Evolutionary conservation across 1,284 basidiomycete genomes (phyloP).

Genomic region (Cutaneotrichosporon dermatis): DNA sequence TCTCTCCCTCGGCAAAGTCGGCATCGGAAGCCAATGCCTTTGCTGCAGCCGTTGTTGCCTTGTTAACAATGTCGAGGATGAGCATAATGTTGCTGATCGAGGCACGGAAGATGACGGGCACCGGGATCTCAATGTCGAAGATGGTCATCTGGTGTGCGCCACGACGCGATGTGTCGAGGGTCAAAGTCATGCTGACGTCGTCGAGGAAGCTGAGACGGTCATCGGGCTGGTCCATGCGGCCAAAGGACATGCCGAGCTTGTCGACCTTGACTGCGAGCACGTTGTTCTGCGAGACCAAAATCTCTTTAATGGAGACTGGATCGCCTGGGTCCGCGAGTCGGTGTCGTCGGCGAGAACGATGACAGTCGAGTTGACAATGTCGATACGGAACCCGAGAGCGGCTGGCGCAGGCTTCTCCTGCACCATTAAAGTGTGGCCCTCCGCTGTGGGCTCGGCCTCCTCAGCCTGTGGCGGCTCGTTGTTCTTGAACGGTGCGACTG

Average conservation of each 20-base stretch:
- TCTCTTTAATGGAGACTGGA: constrained; percentile 78
- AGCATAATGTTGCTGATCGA: constrained; percentile 90
- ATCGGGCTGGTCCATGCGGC: constrained; percentile 68
- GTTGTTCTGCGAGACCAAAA: constrained; percentile 88
- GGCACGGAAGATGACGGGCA: constrained; percentile 81
- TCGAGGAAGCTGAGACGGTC: constrained; percentile 91
- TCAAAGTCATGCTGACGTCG: constrained; percentile 82
- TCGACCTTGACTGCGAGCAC: constrained; percentile 77
- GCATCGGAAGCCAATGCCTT: constrained; percentile 28
- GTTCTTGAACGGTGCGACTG: constrained; percentile 60
- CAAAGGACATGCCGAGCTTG: constrained; percentile 88
- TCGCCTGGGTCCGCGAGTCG: constrained; percentile 76
- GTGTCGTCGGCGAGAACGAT: constrained; percentile 84
- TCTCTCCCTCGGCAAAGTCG: not conserved
- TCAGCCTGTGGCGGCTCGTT: constrained; percentile 19
- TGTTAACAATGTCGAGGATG: constrained; percentile 83
- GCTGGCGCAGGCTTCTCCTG: constrained; percentile 22
- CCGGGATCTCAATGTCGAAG: constrained; percentile 74
- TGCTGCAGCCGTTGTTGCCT: constrained; percentile 65
- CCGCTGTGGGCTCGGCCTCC: constrained; percentile 22
- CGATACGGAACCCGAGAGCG: constrained; percentile 65
- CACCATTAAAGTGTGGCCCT: constrained; percentile 3
- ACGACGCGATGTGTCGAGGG: constrained; percentile 75
- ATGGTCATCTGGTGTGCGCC: constrained; percentile 71
- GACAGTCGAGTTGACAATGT: constrained; percentile 87